Evolutionary conservation across 1,284 basidiomycete species (phyloP).

Genomic region (Ustilago nuda): DNA sequence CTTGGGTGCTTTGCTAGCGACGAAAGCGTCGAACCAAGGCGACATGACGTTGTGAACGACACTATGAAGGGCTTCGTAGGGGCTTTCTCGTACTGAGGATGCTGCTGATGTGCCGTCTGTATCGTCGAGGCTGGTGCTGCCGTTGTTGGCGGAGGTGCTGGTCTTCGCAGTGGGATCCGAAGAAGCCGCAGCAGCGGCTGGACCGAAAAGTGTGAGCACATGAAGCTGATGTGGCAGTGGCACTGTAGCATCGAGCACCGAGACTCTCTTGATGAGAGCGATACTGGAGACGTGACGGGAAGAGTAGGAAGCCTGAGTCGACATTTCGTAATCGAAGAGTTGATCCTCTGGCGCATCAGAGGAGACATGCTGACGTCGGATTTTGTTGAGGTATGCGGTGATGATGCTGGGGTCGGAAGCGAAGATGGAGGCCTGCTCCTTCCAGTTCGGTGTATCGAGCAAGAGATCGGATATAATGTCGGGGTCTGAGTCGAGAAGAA

Average conservation of each 20-base stretch:
- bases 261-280: conserved; percentile 91
- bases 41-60: conserved; percentile 95
- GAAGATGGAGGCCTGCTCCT: conserved; percentile 45
- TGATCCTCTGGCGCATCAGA: conserved; percentile 36
- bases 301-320: conserved; percentile 82
- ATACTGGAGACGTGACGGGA: conserved; percentile 84
- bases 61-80: conserved; percentile 96
- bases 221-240: conserved; percentile 89
- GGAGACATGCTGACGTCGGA: conserved; percentile 41
- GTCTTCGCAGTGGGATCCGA: background rate
- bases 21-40: conserved; percentile 98
- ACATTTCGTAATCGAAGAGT: conserved; percentile 75
- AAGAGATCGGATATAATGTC: conserved; percentile 34
- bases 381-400: conserved; percentile 60
- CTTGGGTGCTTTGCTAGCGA: conserved; percentile 72
- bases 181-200: conserved; percentile 75
- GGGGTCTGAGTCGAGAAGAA: conserved; percentile 48
- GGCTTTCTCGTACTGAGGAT: conserved; percentile 69
- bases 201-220: conserved; percentile 90
- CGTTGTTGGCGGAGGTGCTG: conserved; percentile 1
- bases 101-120: conserved; percentile 26
- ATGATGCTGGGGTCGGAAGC: conserved; percentile 54
- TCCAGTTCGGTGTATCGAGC: conserved; percentile 52
- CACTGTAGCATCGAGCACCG: conserved; percentile 81
- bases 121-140: conserved; percentile 12